phyloP scores from a whole-genome alignment of 805 yeast species.

The Candida loeiensis region DNA sequence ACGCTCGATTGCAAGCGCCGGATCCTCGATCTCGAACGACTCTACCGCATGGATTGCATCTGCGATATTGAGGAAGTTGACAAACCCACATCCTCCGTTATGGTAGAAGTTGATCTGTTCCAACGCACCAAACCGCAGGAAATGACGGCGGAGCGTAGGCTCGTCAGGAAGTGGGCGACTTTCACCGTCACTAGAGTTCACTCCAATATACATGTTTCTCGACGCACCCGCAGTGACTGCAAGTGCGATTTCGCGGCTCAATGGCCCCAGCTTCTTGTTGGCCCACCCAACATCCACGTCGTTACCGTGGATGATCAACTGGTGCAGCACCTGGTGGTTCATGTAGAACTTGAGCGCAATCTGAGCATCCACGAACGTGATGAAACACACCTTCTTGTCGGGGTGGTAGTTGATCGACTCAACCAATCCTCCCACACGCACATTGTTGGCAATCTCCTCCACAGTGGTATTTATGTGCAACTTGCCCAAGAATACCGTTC shows the following conservation, averaged over 20 bases:
- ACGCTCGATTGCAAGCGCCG: constrained; percentile 17
- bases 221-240: constrained; percentile 75
- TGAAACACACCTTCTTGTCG: constrained; percentile 58
- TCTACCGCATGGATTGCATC: constrained; percentile 65
- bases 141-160: constrained; percentile 53
- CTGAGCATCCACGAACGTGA: constrained; percentile 62
- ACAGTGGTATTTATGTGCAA: constrained; percentile 60
- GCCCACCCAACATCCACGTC: constrained; percentile 71
- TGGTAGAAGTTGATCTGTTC: constrained; percentile 74
- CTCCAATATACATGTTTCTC: constrained; percentile 72
- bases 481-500: constrained; percentile 69
- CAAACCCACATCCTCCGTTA: constrained; percentile 70
- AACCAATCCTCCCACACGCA: constrained; percentile 70
- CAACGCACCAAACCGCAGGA: constrained; percentile 60
- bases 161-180: constrained; percentile 33
- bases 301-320: constrained; percentile 58
- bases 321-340: constrained; percentile 52
- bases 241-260: constrained; percentile 50
- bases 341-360: constrained; percentile 67
- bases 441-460: constrained; percentile 73
- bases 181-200: constrained; percentile 30
- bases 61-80: constrained; percentile 61
- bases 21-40: constrained; percentile 39
- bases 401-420: constrained; percentile 53
- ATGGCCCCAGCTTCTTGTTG: constrained; percentile 59